Evolutionary conservation across 164 flowering plant genomes (phyloP).

Genomic region (Magnolia kwangsiensis): DNA sequence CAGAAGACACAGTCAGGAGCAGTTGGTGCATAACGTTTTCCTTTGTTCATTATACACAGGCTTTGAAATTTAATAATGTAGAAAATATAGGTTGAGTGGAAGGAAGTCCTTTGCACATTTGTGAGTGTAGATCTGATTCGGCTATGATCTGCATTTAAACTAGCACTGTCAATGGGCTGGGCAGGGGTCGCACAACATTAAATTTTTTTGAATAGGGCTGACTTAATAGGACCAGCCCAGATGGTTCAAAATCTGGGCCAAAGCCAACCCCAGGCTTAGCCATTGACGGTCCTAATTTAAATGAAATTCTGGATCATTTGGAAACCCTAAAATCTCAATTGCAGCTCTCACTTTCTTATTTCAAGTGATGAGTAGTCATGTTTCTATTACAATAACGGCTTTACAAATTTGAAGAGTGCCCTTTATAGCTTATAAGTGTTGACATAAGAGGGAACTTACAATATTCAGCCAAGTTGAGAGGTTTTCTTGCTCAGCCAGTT

Average conservation of each 20-base stretch:
- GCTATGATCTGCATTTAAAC: too few relatives aligned
- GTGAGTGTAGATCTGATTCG: too few relatives aligned
- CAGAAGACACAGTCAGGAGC: conserved; percentile 94
- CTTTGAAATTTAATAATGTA: background rate
- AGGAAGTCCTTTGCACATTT: too few relatives aligned
- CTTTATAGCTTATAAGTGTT: background rate
- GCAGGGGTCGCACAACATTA: background rate
- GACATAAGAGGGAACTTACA: background rate
- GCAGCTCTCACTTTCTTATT: background rate
- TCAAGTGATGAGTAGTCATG: background rate
- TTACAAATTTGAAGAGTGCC: background rate
- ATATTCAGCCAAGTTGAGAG: background rate
- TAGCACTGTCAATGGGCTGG: background rate
- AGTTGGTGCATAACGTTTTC: conserved; percentile 43
- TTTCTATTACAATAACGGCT: too few relatives aligned
- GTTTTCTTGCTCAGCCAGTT: background rate
- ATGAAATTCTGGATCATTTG: background rate
- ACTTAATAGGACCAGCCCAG: background rate
- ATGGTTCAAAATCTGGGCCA: background rate
- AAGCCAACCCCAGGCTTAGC: background rate
- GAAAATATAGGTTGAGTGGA: too few relatives aligned
- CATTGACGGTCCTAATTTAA: background rate
- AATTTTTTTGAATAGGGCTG: background rate
- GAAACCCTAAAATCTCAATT: background rate
- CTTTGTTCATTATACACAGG: background rate